phyloP scores from a whole-genome alignment of 805 yeast genomes.

The Candida quercuum region DNA sequence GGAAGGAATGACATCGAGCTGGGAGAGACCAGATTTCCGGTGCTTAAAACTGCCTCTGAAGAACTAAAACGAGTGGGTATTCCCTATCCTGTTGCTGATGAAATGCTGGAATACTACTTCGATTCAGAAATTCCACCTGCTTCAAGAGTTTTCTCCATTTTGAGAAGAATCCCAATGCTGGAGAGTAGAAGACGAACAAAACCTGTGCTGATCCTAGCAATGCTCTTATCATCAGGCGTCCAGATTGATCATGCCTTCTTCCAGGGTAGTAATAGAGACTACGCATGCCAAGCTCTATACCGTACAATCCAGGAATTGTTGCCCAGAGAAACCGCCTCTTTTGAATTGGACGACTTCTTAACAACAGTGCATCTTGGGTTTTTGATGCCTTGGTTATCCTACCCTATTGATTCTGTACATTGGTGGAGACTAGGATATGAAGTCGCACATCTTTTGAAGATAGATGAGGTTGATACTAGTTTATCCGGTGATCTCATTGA shows the following conservation, averaged over 20 bases:
- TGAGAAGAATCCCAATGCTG: conserved; percentile 17
- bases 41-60: conserved; percentile 4
- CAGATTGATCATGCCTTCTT: conserved; percentile 20
- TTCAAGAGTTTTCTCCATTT: conserved; percentile 17
- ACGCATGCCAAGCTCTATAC: conserved; percentile 14
- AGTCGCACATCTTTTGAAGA: conserved; percentile 4
- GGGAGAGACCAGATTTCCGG: conserved; percentile 12
- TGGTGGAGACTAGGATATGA: conserved; percentile 22
- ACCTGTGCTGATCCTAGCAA: conserved; percentile 13
- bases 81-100: conserved; percentile 19
- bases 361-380: conserved; percentile 17
- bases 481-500: conserved; percentile 27
- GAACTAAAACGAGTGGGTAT: conserved; percentile 14
- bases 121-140: conserved; percentile 14
- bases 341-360: conserved; percentile 19
- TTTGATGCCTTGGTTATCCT: conserved; percentile 22
- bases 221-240: conserved; percentile 14
- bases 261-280: conserved; percentile 18
- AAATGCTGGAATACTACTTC: conserved; percentile 17
- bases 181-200: conserved; percentile 13
- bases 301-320: conserved; percentile 14
- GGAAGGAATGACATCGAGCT: not conserved
- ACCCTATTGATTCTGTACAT: conserved; percentile 18
- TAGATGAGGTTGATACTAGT: conserved; percentile 5
- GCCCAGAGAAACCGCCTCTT: conserved; percentile 4